Evolutionary conservation across 768 basidiomycete species (phyloP), one percentile per base, ranked within the genome.

Genomic region (Guyanaporus albipodus): DNA sequence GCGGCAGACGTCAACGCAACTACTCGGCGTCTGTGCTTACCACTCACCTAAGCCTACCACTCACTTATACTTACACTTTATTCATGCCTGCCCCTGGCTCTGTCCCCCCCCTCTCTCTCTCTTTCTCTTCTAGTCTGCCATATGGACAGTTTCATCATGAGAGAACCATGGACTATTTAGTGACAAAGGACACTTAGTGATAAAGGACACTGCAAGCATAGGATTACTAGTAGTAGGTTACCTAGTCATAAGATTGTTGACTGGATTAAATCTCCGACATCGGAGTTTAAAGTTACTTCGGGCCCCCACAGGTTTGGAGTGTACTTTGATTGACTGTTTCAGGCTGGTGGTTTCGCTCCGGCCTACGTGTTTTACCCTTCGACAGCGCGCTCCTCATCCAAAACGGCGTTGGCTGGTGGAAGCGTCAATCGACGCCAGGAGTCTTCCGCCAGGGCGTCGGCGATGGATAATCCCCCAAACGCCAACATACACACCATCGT

Each of bases 401-500:
- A 82, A 83, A 82, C 81, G 80, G 79, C 81, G 75, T 79, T 80
- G 69, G 74, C 75, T 73, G 74, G 77, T 77, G 80, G 78, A 71
- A 82, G 76, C 75, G 62, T 70, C 55, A 80, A 73, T 69, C 73
- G 81, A 75, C 82, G 82, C 72, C 80, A 79, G 76, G 80, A 81
- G 78, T 82, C 81, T 70, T 77, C 80, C 70, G 76, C 77, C 74
- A 83, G 85, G 83, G 73, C 74, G 59, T 83, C 84, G 73, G 79
- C 83, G 71, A 89, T 88, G 87, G 87, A 89, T 74, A 86, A 80
- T 66, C 80, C 85, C 76, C 80, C 85, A 70, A 83, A 69, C 64
- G 83, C 85, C 66, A 89, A 88, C 68, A 89, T 91, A 63, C 83
- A 90, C 69, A 91, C 87, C 65, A 91, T 91, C 68, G 90, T 92